phyloP scores from a whole-genome alignment of 2,329 filamentous ascomycete species.

The Chalaropsis thielavioides region DNA sequence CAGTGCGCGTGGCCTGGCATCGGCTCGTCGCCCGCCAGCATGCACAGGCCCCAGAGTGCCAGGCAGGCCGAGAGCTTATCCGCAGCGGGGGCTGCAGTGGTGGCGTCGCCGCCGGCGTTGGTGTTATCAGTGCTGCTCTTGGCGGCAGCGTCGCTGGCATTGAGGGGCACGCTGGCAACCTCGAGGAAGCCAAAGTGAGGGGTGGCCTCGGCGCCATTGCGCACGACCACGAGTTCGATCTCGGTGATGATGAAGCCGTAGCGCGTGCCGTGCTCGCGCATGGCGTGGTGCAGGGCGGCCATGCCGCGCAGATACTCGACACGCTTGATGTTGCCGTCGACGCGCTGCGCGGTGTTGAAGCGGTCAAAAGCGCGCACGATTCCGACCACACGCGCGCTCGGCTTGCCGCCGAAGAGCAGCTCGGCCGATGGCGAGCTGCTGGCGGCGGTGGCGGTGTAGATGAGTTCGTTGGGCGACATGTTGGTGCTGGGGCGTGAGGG shows the following conservation, averaged over 20 bases:
- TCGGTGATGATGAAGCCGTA: constrained; percentile 96
- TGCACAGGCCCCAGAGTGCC: constrained; percentile 65
- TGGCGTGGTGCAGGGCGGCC: constrained; percentile 71
- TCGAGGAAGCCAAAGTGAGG: constrained; percentile 87
- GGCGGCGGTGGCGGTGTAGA: constrained; percentile 51
- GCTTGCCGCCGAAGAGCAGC: constrained; percentile 35
- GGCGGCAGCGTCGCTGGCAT: constrained; percentile 22
- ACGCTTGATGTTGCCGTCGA: constrained; percentile 67
- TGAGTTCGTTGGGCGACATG: constrained; percentile 33
- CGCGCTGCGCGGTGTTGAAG: constrained; percentile 91
- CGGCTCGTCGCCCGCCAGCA: constrained; percentile 49
- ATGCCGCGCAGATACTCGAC: constrained; percentile 82
- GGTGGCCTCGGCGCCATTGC: constrained; percentile 54
- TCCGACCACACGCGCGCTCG: constrained; percentile 51
- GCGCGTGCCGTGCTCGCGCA: constrained; percentile 84
- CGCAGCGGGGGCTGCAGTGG: not conserved
- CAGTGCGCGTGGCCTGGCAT: constrained; percentile 46
- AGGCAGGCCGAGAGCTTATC: constrained; percentile 50
- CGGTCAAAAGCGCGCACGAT: constrained; percentile 85
- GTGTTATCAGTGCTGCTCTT: constrained; percentile 22
- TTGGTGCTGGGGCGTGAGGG: constrained; percentile 24
- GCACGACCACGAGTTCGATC: constrained; percentile 83
- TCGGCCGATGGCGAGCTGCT: constrained; percentile 43
- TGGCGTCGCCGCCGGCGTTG: constrained; percentile 17
- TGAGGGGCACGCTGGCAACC: constrained; percentile 47